Evolutionary conservation across 345 rosid species (phyloP), one percentile per base, ranked within the genome.

Genomic region (Populus nigra): DNA sequence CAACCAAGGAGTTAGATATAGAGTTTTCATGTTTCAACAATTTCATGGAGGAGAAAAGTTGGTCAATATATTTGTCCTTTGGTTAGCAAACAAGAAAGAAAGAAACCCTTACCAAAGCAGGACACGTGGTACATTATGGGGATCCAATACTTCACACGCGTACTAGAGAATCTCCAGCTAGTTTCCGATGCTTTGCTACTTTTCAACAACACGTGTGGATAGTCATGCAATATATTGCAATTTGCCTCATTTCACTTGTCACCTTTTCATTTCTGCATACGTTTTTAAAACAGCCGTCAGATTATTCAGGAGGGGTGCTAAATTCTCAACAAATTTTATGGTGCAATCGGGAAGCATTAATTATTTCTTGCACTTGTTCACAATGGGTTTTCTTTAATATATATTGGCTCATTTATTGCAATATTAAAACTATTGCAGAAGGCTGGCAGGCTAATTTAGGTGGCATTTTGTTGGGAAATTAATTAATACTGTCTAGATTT

Each of bases 211-310:
- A 74, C 76, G 78, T 77, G 73, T 41, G 68, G 20, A 41, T 74
- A 3, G 31, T 66, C 81, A 81, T 81, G 81, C 78, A 81, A 47
- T 47, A 15, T 13, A 47, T 47, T 47, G 50, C 18, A 47, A 47
- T 4, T 47, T 13, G 50, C 16, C 50, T 13, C 18, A 1, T 47
- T 47, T 47, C 50, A 39, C 2, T 39, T 0, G 9, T 2, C 43
- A 39, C 43, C 36, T 33, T 4, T 39, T 7, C 43, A 47, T 3
- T 13, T 47, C 50, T 47, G 50, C 50, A 13, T 39, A 39, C 43
- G 9, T 39, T 39, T 13, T 47, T 47, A 47, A 47, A 15, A 13
- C 50, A 11, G 3, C 49, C 17, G 49, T 13, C 10, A 3, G 49
- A 45, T 45, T 45, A 45, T 45, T 3, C 49, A 15, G 50, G 50